Conservation (phyloP, 1,284 basidiomycete species). For the Sporisorium iseilematis-ciliati region DNA sequence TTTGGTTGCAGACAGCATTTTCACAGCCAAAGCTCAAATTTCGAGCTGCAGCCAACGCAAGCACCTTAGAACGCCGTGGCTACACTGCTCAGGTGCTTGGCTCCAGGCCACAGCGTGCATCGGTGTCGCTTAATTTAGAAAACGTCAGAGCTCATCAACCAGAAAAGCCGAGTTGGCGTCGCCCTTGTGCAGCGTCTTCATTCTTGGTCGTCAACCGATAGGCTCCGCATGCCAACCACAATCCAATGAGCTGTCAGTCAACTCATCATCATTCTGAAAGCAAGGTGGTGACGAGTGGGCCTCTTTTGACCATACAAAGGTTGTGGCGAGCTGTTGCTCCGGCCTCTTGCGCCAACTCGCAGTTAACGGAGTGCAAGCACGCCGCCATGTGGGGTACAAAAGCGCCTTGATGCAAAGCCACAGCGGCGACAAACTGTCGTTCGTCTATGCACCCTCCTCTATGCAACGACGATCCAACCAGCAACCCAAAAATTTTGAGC, state of each 20-base stretch:
- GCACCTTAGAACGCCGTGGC: not conserved
- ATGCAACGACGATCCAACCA: slow-evolving; percentile 12
- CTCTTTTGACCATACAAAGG: not conserved
- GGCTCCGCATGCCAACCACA: no score
- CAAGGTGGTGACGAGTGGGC: no score
- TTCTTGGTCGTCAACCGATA: no score
- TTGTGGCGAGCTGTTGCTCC: not conserved
- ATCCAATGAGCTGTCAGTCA: no score
- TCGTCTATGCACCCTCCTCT: slow-evolving; percentile 1
- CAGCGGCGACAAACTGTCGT: not conserved
- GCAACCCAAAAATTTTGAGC: not conserved
- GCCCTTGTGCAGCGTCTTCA: no score
- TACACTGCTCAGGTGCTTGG: not conserved
- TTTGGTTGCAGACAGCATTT: not conserved
- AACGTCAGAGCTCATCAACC: no score
- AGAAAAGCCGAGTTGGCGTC: no score
- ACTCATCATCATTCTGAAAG: no score
- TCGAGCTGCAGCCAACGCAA: not conserved
- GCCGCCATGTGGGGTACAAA: slow-evolving; percentile 4
- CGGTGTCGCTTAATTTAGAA: no score
- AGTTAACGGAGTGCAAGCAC: not conserved
- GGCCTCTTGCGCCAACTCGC: not conserved
- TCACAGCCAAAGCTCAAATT: not conserved
- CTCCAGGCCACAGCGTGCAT: no score
- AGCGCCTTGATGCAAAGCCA: slow-evolving; percentile 4